Percentiles rank a stretch among this genome's conserved stretches.
Evolutionary conservation across 192 early-diverging fungal genomes (phyloP).

Genomic region (Pilaira anomala): DNA sequence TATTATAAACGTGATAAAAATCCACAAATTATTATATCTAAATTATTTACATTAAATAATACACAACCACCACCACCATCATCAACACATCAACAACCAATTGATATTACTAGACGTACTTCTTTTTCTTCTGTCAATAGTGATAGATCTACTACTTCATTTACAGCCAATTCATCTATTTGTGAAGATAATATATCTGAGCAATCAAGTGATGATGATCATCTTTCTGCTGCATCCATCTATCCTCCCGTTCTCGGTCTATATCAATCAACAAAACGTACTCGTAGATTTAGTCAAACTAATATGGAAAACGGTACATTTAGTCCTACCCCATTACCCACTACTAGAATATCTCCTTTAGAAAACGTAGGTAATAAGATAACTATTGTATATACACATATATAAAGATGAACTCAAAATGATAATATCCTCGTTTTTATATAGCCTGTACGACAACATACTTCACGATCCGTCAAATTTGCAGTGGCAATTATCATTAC

Average conservation of each 20-base stretch:
- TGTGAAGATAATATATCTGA: slow-evolving; percentile 18
- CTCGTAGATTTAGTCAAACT: slow-evolving; percentile 50
- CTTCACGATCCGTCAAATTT: slow-evolving; percentile 48
- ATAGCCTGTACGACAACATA: slow-evolving; percentile 32
- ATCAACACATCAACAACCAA: neutral
- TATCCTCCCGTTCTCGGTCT: slow-evolving; percentile 38
- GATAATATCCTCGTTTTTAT: neutral
- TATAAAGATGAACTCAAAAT: no score
- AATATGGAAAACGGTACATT: slow-evolving; percentile 57
- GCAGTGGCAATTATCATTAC: slow-evolving; percentile 52
- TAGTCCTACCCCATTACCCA: slow-evolving; percentile 51
- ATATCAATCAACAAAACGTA: slow-evolving; percentile 31
- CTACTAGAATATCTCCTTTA: slow-evolving; percentile 25
- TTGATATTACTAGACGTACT: slow-evolving; percentile 20
- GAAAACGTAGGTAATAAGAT: slow-evolving; percentile 4
- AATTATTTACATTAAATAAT: slow-evolving; percentile 38
- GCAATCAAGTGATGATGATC: slow-evolving; percentile 35
- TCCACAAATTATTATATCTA: slow-evolving; percentile 41
- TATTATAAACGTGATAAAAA: slow-evolving; percentile 32
- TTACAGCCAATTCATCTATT: slow-evolving; percentile 1
- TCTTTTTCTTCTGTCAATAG: slow-evolving; percentile 44
- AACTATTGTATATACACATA: no score
- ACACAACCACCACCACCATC: neutral
- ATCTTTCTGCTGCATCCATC: slow-evolving; percentile 14
- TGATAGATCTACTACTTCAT: slow-evolving; percentile 38